Evolutionary conservation across 1,284 basidiomycete genomes (phyloP).

Genomic region (Ganoderma sp.): DNA sequence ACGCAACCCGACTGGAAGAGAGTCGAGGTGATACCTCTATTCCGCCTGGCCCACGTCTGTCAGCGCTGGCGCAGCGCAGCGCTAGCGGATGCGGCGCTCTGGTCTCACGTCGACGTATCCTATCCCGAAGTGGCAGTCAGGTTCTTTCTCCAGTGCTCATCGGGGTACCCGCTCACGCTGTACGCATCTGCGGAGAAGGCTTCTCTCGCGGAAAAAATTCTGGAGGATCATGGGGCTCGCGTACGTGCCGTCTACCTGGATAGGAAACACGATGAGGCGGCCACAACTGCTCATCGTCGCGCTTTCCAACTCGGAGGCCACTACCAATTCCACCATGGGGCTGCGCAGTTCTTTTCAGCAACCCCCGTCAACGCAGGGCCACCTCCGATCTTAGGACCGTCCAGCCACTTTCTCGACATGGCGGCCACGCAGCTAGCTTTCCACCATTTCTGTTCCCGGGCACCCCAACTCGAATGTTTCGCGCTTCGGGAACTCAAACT

Average conservation of each 20-base stretch:
- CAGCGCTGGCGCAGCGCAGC: background rate
- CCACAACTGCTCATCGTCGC: background rate
- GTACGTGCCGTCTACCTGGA: background rate
- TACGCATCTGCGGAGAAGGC: background rate
- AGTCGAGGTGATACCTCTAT: background rate
- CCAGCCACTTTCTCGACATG: too few species aligned
- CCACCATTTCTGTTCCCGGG: background rate
- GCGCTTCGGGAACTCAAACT: background rate
- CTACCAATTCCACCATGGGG: too few species aligned
- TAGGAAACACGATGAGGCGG: background rate
- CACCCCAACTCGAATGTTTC: background rate
- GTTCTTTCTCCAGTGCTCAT: background rate
- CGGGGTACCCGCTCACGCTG: background rate
- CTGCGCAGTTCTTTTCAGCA: too few species aligned
- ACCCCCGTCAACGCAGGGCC: background rate
- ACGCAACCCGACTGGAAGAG: too few species aligned
- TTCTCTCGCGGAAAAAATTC: background rate
- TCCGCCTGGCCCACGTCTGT: background rate
- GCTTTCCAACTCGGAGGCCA: background rate
- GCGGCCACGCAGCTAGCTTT: background rate
- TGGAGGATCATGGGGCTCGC: background rate
- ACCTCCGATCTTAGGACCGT: too few species aligned
- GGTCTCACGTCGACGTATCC: background rate
- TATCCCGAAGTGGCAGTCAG: background rate
- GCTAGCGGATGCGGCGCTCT: background rate